These are phyloP conservation scores for Tympanopsis confertula DNA, from an alignment of 2,329 filamentous ascomycete genomes.

Conservation along the genomic window DNA sequence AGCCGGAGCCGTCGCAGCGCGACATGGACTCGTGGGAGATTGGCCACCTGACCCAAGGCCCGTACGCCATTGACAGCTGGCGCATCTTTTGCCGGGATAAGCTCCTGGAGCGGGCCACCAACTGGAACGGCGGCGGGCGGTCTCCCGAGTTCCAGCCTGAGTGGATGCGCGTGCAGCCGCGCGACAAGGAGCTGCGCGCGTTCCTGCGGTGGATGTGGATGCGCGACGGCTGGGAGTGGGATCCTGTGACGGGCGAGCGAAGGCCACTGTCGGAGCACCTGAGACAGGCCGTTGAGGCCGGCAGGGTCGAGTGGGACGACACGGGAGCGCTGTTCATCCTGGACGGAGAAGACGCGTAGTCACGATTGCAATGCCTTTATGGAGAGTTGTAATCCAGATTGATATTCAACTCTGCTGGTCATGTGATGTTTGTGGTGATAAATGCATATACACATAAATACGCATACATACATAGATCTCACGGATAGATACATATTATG, in stretches of 20 bases:
- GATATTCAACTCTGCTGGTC: too few relatives aligned
- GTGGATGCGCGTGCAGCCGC: conserved; percentile 76
- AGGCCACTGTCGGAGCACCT: conserved; percentile 38
- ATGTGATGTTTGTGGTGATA: too few relatives aligned
- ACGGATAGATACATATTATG: too few relatives aligned
- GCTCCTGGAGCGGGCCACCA: conserved; percentile 51
- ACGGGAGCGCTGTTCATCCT: conserved; percentile 32
- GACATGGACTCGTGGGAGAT: conserved; percentile 57
- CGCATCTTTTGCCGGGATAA: conserved; percentile 83
- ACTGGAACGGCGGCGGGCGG: conserved; percentile 51
- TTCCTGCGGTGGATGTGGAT: conserved; percentile 89
- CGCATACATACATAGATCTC: too few relatives aligned
- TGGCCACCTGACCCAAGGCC: conserved; percentile 69
- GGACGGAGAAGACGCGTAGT: too few relatives aligned
- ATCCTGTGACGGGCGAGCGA: conserved; percentile 57
- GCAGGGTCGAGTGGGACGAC: conserved; percentile 44
- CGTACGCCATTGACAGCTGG: conserved; percentile 82
- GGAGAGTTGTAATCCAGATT: too few relatives aligned
- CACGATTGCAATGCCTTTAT: too few relatives aligned
- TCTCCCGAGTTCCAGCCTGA: conserved; percentile 60
- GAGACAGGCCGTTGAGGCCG: conserved; percentile 41
- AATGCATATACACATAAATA: too few relatives aligned
- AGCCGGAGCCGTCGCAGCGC: conserved; percentile 3
- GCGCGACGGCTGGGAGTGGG: conserved; percentile 73
- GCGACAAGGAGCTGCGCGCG: conserved; percentile 80